Conservation (phyloP, 768 basidiomycete species). For the Suillus fuscotomentosus region DNA sequence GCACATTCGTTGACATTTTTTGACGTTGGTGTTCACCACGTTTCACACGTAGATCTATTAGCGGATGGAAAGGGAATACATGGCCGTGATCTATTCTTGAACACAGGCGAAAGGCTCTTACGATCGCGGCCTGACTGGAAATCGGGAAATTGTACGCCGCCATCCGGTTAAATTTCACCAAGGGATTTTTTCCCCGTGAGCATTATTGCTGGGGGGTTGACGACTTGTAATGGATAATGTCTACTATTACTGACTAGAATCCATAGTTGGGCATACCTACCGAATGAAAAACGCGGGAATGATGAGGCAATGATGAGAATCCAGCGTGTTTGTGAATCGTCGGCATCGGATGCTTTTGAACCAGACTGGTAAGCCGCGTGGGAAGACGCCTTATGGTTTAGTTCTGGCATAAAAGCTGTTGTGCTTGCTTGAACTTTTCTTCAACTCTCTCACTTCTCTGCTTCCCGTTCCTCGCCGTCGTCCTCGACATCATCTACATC, state of each 20-base stretch:
- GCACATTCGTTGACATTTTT: neutral
- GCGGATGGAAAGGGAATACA: neutral
- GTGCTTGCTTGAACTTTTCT: neutral
- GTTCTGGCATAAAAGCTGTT: slow-evolving; percentile 17
- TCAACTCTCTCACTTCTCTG: slow-evolving; percentile 17
- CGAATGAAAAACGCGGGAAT: slow-evolving; percentile 14
- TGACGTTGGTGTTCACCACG: slow-evolving; percentile 3
- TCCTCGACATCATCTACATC: neutral
- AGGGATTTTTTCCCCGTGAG: slow-evolving; percentile 6
- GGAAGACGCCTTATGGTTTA: slow-evolving; percentile 12
- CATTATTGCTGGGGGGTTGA: slow-evolving; percentile 7
- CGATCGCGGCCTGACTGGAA: neutral
- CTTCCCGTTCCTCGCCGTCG: slow-evolving; percentile 17
- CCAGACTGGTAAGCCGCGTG: slow-evolving; percentile 14
- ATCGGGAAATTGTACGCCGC: neutral
- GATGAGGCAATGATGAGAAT: slow-evolving; percentile 12
- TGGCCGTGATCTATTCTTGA: slow-evolving; percentile 6
- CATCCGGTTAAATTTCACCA: neutral
- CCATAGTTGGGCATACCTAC: neutral
- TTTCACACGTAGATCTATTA: slow-evolving; percentile 34
- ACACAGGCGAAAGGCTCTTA: neutral
- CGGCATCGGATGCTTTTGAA: slow-evolving; percentile 18
- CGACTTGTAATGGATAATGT: slow-evolving; percentile 10
- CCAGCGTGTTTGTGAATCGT: slow-evolving; percentile 11
- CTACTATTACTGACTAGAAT: slow-evolving; percentile 5